phyloP scores from a whole-genome alignment of 805 yeast genomes.

The Metschnikowia matae region DNA sequence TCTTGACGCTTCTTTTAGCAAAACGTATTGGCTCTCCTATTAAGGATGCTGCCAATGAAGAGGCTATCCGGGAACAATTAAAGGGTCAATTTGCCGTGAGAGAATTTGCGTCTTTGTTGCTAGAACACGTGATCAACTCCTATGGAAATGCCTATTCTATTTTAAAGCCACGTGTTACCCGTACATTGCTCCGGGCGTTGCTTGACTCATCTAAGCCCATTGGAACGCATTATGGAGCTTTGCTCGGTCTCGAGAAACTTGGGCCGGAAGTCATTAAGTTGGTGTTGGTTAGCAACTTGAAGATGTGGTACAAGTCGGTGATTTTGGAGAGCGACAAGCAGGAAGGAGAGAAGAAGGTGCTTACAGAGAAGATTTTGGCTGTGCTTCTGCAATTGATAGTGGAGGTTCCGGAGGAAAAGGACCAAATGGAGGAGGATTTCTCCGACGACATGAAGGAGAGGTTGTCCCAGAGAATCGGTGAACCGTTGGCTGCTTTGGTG shows the following conservation, averaged over 20 bases:
- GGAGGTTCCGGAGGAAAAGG: constrained; percentile 20
- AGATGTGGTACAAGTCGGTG: constrained; percentile 70
- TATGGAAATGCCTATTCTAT: constrained; percentile 87
- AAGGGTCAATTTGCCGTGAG: constrained; percentile 58
- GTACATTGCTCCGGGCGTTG: constrained; percentile 88
- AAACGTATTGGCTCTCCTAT: constrained; percentile 68
- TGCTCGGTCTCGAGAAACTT: constrained; percentile 75
- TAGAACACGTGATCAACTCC: constrained; percentile 70
- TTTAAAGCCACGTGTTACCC: constrained; percentile 85
- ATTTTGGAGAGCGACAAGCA: constrained; percentile 40
- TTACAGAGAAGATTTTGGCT: constrained; percentile 48
- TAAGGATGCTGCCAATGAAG: constrained; percentile 32
- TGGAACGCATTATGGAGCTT: constrained; percentile 90
- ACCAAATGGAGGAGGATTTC: constrained; percentile 33
- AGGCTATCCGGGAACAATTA: constrained; percentile 25
- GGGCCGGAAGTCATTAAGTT: constrained; percentile 88
- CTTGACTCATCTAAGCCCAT: constrained; percentile 77
- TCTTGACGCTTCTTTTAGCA: constrained; percentile 82
- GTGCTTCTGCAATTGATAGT: constrained; percentile 49
- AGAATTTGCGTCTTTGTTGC: constrained; percentile 80
- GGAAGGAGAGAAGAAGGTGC: constrained; percentile 42
- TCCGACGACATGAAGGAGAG: constrained; percentile 35
- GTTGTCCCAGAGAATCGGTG: constrained; percentile 59
- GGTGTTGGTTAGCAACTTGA: constrained; percentile 76
- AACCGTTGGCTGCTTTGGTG: constrained; percentile 48